Evolutionary conservation across 768 basidiomycete species (phyloP).

Genomic region (Dioszegia aurantiaca): DNA sequence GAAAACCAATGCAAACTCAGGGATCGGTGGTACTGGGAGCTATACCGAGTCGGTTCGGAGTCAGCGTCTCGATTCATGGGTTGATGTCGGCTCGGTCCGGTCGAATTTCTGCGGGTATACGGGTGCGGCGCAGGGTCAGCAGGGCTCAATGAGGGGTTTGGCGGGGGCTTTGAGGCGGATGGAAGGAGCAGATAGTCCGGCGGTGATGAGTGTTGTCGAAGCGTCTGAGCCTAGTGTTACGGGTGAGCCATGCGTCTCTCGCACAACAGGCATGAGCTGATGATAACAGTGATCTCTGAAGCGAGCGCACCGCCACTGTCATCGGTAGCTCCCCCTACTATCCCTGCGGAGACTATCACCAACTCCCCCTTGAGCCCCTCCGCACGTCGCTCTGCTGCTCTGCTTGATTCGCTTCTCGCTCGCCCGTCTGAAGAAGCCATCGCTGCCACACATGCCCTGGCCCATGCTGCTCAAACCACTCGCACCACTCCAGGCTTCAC

Average conservation of each 20-base stretch:
- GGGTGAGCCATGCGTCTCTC: not conserved
- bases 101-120: slow-evolving; percentile 5
- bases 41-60: slow-evolving; percentile 1
- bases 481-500: not conserved
- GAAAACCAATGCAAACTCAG: no score
- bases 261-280: no score
- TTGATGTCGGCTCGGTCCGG: slow-evolving; percentile 11
- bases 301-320: no score
- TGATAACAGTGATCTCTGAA: no score
- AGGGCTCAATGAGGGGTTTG: slow-evolving; percentile 9
- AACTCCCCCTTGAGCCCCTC: slow-evolving; percentile 5
- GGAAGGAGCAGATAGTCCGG: slow-evolving; percentile 9
- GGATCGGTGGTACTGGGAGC: not conserved
- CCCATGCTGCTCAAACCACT: not conserved
- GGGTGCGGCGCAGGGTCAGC: not conserved
- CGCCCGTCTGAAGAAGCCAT: not conserved
- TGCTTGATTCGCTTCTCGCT: slow-evolving; percentile 8
- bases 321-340: no score
- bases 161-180: slow-evolving; percentile 11
- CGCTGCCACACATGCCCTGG: not conserved
- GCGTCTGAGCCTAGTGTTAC: not conserved
- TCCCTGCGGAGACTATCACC: not conserved
- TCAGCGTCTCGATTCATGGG: slow-evolving; percentile 5
- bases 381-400: not conserved
- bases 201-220: slow-evolving; percentile 1